Evolutionary conservation across 139 green algal genomes (phyloP), one percentile per base, ranked within the genome.

Genomic region (Chlorella sp.): DNA sequence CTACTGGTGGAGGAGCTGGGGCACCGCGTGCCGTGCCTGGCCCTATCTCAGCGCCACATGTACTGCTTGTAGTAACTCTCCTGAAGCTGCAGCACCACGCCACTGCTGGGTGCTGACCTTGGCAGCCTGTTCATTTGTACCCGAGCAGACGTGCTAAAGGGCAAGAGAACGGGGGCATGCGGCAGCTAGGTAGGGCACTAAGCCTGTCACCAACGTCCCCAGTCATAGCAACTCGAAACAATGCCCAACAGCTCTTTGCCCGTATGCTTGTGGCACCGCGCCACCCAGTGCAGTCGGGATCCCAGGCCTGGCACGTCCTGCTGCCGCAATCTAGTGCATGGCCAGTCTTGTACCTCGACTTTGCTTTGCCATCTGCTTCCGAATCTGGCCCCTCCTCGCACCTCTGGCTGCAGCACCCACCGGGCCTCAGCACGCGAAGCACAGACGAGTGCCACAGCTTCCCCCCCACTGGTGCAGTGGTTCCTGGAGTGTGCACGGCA

Each of bases 1-100:
- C 90, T 83, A 11, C 73, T 93, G 39, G 39, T 91, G 68, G 53
- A 71, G 32, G 91, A 85, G 3, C 83, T 93, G 26, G 91, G 91
- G 42, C 91, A 91, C 78, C 48, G 34, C 39, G 57, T 80, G 42
- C 91, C 91, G n/a, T 32, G 28, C 39, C n/a, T 86, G 1, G 32
- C n/a, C 34, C 69, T 92, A 40, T 66, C 64, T 5, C 39, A 78
- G 32, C 14, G 37, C 7, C 34, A 83, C 22, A 39, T 83, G 37
- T 91, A 83, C 22, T 66, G 76, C 37, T 22, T n/a, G n/a, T 36
- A 24, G 88, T 80, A 36, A 42, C 34, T 18, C 36, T 88, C 22
- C 24, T 81, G 64, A 66, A 88, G 37, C 30, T 53, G 64, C 37
- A 81, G 66, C 37, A 81, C 39, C 30, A 24, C 36, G 66, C 37